Evolutionary conservation across 73 alveolate species (phyloP), one percentile per base, ranked within the genome.

Genomic region (Symbiodinium pilosum): DNA sequence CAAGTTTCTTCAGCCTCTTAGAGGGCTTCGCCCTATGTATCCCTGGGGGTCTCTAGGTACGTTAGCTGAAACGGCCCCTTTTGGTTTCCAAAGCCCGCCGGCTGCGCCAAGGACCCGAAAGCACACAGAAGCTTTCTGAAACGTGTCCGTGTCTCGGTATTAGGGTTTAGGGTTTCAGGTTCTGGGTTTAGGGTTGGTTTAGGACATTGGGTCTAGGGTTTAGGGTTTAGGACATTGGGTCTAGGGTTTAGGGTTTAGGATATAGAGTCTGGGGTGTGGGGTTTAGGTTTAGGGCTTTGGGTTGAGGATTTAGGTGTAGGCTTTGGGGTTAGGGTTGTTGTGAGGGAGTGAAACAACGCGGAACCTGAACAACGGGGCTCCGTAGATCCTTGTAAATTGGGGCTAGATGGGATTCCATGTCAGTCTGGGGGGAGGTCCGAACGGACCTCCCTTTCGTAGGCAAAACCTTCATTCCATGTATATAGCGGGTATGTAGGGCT

Each of bases 111-210:
- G 95, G 95, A 89, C 39, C 96, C 87, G 39, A 89, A 89, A 40
- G 88, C 96, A 4, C 96, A 89, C 51, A 7, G 96, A 42, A 83
- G 96, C 39, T 89, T 89, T 39, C 96, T 89, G 56, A 89, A 89
- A 87, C 40, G 96, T 12, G 96, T 36, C 32, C 56, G 85, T 0
- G 18, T 6, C 94, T 56, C 56, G 38, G 38, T 9, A 21, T 24
- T 0, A 20, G 77, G 77, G 8, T 64, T 2, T 18, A 0, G 77
- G 77, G 8, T 12, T 64, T 64, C 9, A 36, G 77, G 38, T 64
- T 5, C 0, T 1, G 77, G 77, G 77, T 14, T 64, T 24, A 0
- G 14, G 77, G 30, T 54, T 4, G 32, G 34, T 54, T 54, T 54
- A 54, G 24, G 71, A 30, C 2, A 21, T 54, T 21, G 71, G 71